Base-by-base conservation (phyloP, 2,329 filamentous ascomycete genomes). In the Aspergillus uvarum region DNA sequence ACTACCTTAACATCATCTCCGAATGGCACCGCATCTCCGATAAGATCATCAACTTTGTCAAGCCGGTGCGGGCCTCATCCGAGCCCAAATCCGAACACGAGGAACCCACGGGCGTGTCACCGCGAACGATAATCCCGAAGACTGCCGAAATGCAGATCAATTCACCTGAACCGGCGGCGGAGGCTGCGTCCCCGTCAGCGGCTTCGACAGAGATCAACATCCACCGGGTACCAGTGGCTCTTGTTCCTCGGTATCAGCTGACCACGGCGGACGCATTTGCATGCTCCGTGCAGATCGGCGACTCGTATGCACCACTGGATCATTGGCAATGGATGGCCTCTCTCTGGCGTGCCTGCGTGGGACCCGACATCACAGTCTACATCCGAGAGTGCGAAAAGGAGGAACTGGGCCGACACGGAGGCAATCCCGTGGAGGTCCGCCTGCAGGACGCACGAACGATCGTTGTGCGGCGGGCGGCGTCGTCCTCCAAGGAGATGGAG, bases 281-380 rank as follows among this genome's bases (percentile, higher is more conserved):
- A 1, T 86, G 85, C 57, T 81, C 83, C 14, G 87, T 93, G 48
- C 89, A 90, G 1, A 92, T 96, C 65, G 80, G 83, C 19, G 92
- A 96, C 71, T 82, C 83, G 6, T 96, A 96, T 74, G 85, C 87
- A 16, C 87, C 90, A 0, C 83, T 90, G n/a, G 92, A 96, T 69
- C 94, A 98, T 77, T 98, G 94, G 92, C 90, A 96, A 75, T 98
- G 94, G 94, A 92, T 95, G 81, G 94, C 94, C 38, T 94, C 90
- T 48, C 84, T 97, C 22, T 98, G 94, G 94, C 87, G 93, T 10
- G 91, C 92, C 10, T 89, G 91, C 56, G 83, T 93, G 1, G 91
- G 90, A 0, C 87, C 94, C 0, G 94, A 98, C 62, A 75, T 81
- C 54, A 81, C 79, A 0, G 72, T 81, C 12, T 78, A 79, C 55